Evolutionary conservation across 129 eudicot genomes (phyloP), one percentile per base, ranked within the genome.

Genomic region (Rutidosis leptorrhynchoides): DNA sequence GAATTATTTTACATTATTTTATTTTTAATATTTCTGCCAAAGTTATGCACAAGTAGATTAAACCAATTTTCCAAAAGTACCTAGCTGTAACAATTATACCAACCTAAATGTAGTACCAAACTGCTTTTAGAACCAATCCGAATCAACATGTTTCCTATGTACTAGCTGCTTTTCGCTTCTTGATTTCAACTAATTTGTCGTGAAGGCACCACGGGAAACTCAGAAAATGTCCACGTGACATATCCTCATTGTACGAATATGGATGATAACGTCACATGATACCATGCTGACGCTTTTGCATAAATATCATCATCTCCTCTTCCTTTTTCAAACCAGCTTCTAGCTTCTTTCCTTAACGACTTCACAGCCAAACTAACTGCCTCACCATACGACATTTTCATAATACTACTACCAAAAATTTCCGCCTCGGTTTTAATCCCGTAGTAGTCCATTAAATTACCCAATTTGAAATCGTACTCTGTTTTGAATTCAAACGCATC

Each of bases 231-330:
- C 55, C 79, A 42, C 95, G 78, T 6, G 68, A 55, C 83, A 74
- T 21, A 9, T 71, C 97, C 68, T 65, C 77, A 28, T 85, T 79
- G 60, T 89, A 83, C 9, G 9, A 86, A 20, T 43, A 23, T 7
- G 81, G 88, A 73, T 90, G 95, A 60, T 90, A n/a, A 90, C 0
- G 97, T 80, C 20, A 90, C 95, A 53, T 86, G 81, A 55, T 90
- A 90, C 95, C 97, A 90, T 10, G 97, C 97, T 0, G 95, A 90
- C 5, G 95, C 97, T 68, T 82, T 90, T 56, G 90, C 88, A 46
- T 82, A 73, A 14, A 75, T 25, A 48, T 82, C 75, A 40, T 78
- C 85, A 66, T 79, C 87, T 5, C 68, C 57, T 19, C 78, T 73
- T 8, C 58, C 73, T 10, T 77, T 67, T 40, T 71, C 80, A 72